Percentiles rank a stretch among this genome's conserved stretches.
Conservation (phyloP, 306 rosid genomes). For the Trifolium subterraneum region DNA sequence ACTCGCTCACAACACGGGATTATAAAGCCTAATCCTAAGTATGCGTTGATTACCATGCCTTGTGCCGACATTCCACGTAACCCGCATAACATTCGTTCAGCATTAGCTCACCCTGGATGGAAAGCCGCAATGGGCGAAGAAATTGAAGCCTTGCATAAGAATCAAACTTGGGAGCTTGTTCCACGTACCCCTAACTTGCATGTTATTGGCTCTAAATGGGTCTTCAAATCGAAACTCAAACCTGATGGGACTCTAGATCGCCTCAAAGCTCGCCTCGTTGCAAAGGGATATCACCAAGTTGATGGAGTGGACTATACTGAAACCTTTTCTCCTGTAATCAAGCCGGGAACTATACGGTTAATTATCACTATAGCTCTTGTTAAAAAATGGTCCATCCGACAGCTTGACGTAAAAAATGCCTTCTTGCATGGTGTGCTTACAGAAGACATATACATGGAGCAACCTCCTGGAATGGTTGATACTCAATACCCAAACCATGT, state of each 20-base stretch:
- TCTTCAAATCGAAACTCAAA: background rate
- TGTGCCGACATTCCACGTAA: background rate
- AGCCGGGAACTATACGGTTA: background rate
- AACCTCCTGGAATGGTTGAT: background rate
- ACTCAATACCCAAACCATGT: background rate
- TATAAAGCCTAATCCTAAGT: slow-evolving; percentile 18
- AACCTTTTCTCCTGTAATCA: slow-evolving; percentile 15
- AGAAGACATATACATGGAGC: background rate
- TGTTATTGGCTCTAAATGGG: background rate
- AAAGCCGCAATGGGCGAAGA: background rate
- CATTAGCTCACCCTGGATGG: background rate
- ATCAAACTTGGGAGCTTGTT: background rate
- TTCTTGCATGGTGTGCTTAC: background rate
- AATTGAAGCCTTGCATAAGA: background rate
- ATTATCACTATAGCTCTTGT: slow-evolving; percentile 16
- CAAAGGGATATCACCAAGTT: slow-evolving; percentile 7
- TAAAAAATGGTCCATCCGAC: background rate
- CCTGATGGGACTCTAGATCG: background rate
- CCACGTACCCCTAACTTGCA: background rate
- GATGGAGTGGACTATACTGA: slow-evolving; percentile 11
- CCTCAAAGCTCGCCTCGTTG: background rate
- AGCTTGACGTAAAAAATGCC: background rate
- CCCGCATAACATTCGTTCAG: background rate
- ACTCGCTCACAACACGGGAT: background rate
- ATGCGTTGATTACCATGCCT: background rate